A percentile compares a stretch with the other conserved stretches of the same genome.
Conservation (phyloP, 805 yeast species). For the Metschnikowia noctiluminum region DNA sequence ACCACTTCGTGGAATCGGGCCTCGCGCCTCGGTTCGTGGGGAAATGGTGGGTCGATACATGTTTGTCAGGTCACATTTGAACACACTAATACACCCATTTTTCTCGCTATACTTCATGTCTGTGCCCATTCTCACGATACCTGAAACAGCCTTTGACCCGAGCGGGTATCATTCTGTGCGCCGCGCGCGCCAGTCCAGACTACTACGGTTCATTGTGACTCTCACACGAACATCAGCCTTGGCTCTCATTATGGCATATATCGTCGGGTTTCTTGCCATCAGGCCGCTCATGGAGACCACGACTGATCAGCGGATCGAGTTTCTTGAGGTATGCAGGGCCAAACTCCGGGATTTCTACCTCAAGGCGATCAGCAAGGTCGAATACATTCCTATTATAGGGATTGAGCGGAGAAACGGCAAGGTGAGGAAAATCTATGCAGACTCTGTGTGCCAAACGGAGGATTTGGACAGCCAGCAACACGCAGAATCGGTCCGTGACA, state of each 20-base stretch:
- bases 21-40: too few species aligned
- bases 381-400: conserved; percentile 40
- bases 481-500: conserved; percentile 20
- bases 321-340: conserved; percentile 30
- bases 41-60: too few species aligned
- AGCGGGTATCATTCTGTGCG: conserved; percentile 18
- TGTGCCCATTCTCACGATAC: conserved; percentile 38
- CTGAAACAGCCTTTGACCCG: conserved; percentile 40
- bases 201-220: conserved; percentile 25
- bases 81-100: neutral
- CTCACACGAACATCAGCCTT: conserved; percentile 36
- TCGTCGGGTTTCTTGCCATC: conserved; percentile 30
- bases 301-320: conserved; percentile 29
- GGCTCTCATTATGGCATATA: conserved; percentile 26
- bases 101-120: conserved; percentile 6
- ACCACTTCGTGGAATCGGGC: too few species aligned
- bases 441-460: conserved; percentile 38
- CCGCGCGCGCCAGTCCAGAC: conserved; percentile 19
- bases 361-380: conserved; percentile 31
- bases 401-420: conserved; percentile 24
- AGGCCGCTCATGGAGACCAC: conserved; percentile 35
- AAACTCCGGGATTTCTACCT: conserved; percentile 36
- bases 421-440: conserved; percentile 32
- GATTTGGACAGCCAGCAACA: conserved; percentile 21
- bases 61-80: neutral